phyloP scores from a whole-genome alignment of 352 stramenopile species.

The Phytophthora sp. region DNA sequence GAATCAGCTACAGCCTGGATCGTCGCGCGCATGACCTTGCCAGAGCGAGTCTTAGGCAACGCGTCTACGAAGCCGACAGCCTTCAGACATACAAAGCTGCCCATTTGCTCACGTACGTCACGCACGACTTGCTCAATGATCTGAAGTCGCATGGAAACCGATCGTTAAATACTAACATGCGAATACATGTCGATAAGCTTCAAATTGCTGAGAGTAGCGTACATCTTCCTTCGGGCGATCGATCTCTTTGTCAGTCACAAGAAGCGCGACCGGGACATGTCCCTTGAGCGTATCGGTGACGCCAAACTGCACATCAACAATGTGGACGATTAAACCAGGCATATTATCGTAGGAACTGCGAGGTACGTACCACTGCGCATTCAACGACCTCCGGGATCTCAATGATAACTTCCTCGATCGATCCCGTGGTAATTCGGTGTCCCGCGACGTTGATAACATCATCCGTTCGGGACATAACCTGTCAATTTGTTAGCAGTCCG shows the following conservation, averaged over 20 bases:
- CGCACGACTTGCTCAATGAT: slow-evolving; percentile 47
- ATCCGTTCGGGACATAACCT: slow-evolving; percentile 92
- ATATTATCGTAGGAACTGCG: slow-evolving; percentile 12
- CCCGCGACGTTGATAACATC: slow-evolving; percentile 93
- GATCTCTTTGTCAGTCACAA: slow-evolving; percentile 55
- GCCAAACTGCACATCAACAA: slow-evolving; percentile 41
- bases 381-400: slow-evolving; percentile 86
- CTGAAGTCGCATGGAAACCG: slow-evolving; percentile 18
- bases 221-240: slow-evolving; percentile 44
- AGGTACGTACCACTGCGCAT: slow-evolving; percentile 82
- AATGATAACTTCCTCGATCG: slow-evolving; percentile 91
- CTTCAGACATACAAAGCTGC: slow-evolving; percentile 61
- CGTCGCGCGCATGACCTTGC: slow-evolving; percentile 61
- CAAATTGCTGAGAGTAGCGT: neutral
- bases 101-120: slow-evolving; percentile 54
- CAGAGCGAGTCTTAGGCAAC: slow-evolving; percentile 58
- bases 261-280: slow-evolving; percentile 48
- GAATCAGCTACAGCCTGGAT: slow-evolving; percentile 60
- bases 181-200: neutral
- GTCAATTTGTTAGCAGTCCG: slow-evolving; percentile 2
- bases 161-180: slow-evolving; percentile 1
- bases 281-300: slow-evolving; percentile 53
- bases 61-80: slow-evolving; percentile 48
- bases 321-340: neutral
- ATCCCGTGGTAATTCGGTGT: slow-evolving; percentile 87